Evolutionary conservation across 1,139 yeast genomes (phyloP).

Genomic region (Debaryomycetaceae sp.): DNA sequence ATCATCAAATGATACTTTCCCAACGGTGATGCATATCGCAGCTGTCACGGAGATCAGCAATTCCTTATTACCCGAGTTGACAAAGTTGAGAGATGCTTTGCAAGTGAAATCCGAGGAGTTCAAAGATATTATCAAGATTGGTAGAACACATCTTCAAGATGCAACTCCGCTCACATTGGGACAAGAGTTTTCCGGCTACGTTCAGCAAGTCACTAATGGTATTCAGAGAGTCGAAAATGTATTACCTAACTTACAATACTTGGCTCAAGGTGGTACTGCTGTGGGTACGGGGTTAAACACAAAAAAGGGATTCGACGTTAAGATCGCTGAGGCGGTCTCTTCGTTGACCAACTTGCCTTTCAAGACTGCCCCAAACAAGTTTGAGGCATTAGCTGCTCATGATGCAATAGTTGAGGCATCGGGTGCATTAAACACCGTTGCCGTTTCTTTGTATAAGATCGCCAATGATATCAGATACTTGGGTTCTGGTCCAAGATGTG

Average conservation of each 20-base stretch:
- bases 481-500: slow-evolving; percentile 99
- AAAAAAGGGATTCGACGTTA: slow-evolving; percentile 79
- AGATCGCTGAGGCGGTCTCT: slow-evolving; percentile 76
- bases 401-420: slow-evolving; percentile 97
- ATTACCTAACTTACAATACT: slow-evolving; percentile 69
- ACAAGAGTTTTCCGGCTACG: slow-evolving; percentile 96
- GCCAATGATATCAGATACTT: slow-evolving; percentile 97
- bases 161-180: slow-evolving; percentile 98
- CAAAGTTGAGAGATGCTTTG: slow-evolving; percentile 72
- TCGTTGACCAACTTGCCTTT: slow-evolving; percentile 84
- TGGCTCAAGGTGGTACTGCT: slow-evolving; percentile 99
- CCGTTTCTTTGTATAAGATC: slow-evolving; percentile 88
- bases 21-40: slow-evolving; percentile 99
- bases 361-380: slow-evolving; percentile 95
- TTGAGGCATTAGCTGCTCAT: slow-evolving; percentile 98
- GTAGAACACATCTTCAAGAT: slow-evolving; percentile 98
- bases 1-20: slow-evolving; percentile 97
- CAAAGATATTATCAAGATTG: slow-evolving; percentile 86
- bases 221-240: slow-evolving; percentile 77
- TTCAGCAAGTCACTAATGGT: slow-evolving; percentile 88
- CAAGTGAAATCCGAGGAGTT: slow-evolving; percentile 79
- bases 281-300: slow-evolving; percentile 99
- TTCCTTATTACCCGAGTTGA: slow-evolving; percentile 75
- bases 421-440: slow-evolving; percentile 95
- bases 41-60: slow-evolving; percentile 85